Percentiles rank a stretch among this genome's conserved stretches.
Conservation (phyloP, 306 rosid species). For the Malus asiatica region DNA sequence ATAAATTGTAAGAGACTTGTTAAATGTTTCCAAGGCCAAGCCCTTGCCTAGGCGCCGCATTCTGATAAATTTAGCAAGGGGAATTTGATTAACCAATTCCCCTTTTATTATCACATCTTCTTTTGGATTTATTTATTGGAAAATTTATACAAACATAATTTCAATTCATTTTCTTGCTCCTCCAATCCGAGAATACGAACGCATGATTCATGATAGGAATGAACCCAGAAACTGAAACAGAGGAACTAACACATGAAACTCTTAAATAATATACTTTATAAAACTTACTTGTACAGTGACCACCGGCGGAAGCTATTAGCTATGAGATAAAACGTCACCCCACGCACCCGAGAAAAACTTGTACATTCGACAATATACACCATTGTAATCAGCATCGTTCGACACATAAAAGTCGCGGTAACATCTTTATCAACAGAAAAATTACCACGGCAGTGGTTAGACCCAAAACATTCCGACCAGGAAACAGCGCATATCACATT, state of each 20-base stretch:
- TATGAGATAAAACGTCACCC: not conserved
- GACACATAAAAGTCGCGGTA: not conserved
- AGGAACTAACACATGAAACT: not conserved
- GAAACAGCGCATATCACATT: not conserved
- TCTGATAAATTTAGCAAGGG: not conserved
- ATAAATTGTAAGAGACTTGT: no score
- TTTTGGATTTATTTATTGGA: not conserved
- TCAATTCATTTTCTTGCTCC: not conserved
- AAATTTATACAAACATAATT: not conserved
- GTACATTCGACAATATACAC: not conserved
- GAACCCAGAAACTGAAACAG: not conserved
- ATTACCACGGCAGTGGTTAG: not conserved
- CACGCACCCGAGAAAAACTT: not conserved
- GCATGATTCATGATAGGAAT: not conserved
- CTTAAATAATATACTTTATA: not conserved
- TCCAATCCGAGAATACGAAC: not conserved
- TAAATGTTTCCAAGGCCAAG: no score
- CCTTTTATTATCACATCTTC: no score
- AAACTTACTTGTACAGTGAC: not conserved
- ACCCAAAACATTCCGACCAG: not conserved
- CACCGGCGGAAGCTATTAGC: not conserved
- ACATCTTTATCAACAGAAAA: slow-evolving; percentile 6
- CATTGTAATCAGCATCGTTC: not conserved
- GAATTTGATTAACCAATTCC: not conserved
- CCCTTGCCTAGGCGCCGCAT: no score